phyloP scores from a whole-genome alignment of 139 green algal species.

The Coccomyxa sp. region DNA sequence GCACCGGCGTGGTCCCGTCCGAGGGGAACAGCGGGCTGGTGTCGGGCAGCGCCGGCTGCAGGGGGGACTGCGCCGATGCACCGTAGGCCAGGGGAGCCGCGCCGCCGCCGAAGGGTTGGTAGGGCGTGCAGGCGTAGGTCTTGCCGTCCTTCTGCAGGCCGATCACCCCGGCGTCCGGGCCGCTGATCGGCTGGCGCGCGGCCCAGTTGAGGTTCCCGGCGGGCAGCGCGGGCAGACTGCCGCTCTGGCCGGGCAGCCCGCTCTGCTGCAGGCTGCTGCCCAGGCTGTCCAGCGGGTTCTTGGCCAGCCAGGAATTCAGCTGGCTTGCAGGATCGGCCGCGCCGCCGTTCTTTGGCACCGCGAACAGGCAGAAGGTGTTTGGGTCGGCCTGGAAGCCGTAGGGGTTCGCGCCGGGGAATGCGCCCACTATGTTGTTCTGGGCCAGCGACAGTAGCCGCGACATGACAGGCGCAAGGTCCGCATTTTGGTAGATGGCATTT shows the following conservation, averaged over 20 bases:
- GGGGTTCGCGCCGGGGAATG: background rate
- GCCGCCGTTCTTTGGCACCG: background rate
- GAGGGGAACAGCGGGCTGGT: background rate
- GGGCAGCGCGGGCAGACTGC: too few species aligned
- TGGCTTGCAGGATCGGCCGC: background rate
- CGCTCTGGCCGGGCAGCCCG: too few species aligned
- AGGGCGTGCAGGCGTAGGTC: background rate
- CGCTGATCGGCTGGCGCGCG: background rate
- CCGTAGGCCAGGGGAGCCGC: background rate
- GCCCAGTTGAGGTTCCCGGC: too few species aligned
- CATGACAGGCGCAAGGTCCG: background rate
- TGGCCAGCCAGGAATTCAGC: background rate
- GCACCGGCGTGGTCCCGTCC: background rate
- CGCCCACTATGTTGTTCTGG: background rate
- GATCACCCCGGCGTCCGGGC: background rate
- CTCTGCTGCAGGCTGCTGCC: too few species aligned
- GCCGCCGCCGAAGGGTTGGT: background rate
- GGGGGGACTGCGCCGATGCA: background rate
- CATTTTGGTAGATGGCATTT: background rate
- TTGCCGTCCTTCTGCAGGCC: background rate
- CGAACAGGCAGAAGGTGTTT: constrained; percentile 2
- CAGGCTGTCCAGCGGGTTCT: too few species aligned
- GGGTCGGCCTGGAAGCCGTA: constrained; percentile 6
- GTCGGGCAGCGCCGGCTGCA: background rate
- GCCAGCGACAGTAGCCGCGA: background rate